Evolutionary conservation across 1,284 basidiomycete species (phyloP).

Genomic region (Ustilago lituana): DNA sequence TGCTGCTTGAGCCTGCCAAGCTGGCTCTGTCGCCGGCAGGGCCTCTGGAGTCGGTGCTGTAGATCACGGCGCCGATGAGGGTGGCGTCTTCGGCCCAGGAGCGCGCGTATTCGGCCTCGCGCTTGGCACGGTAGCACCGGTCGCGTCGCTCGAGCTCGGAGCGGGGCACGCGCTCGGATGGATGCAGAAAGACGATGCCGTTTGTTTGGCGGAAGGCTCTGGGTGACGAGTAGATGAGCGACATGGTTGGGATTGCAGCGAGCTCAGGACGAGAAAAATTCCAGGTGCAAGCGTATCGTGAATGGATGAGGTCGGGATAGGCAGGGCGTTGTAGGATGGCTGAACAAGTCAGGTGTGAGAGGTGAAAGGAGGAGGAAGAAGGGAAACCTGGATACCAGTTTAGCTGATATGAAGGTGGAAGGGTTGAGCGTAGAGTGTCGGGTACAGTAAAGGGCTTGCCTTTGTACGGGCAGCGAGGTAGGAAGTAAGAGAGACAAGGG

Average conservation of each 20-base stretch:
- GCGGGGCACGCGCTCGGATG: conserved; percentile 52
- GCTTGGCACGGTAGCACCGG: conserved; percentile 48
- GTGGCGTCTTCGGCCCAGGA: conserved; percentile 60
- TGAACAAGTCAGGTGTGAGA: no score
- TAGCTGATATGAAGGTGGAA: neutral
- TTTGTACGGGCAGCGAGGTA: no score
- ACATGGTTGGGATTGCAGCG: conserved; percentile 17
- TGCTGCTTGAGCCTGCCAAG: conserved; percentile 26
- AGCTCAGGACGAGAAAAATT: no score
- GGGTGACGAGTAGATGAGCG: conserved; percentile 27
- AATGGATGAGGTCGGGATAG: no score
- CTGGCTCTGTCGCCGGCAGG: conserved; percentile 25
- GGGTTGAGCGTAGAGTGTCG: neutral
- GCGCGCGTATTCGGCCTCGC: conserved; percentile 50
- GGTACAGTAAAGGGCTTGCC: no score
- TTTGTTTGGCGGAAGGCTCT: conserved; percentile 46
- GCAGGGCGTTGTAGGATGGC: no score
- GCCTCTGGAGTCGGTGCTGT: conserved; percentile 20
- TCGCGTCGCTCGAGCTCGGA: conserved; percentile 57
- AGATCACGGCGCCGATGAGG: conserved; percentile 43
- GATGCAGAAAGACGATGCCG: conserved; percentile 54
- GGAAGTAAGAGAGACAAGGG: no score
- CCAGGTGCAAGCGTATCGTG: no score
- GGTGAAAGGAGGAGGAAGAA: no score
- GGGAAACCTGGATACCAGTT: no score